A percentile compares a stretch with the other conserved stretches of the same genome.
Conservation (phyloP, 1,284 basidiomycete species). For the Ceraceosorus bombacis region DNA sequence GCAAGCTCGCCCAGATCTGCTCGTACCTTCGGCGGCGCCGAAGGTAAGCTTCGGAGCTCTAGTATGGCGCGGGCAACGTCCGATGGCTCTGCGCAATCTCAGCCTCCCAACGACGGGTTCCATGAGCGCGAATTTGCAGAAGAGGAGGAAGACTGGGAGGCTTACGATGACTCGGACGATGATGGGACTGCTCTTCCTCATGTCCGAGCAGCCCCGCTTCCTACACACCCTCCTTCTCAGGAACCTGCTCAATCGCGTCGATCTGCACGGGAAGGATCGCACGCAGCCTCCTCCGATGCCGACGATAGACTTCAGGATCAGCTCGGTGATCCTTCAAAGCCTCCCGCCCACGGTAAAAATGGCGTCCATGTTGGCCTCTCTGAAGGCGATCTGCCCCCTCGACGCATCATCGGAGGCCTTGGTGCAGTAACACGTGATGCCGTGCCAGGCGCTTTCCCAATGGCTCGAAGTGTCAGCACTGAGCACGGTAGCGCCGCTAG, state of each 20-base stretch:
- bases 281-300: neutral
- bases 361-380: neutral
- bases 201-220: no score
- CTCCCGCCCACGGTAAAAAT: neutral
- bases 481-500: no score
- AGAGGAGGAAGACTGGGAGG: neutral
- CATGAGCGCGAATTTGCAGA: neutral
- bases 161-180: neutral
- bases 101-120: neutral
- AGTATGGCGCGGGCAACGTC: no score
- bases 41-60: no score
- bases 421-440: neutral
- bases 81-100: no score
- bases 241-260: no score
- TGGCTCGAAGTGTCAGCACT: neutral
- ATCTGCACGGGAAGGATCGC: no score
- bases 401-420: neutral
- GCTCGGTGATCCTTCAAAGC: neutral
- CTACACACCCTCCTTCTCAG: no score
- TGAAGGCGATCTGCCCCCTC: neutral
- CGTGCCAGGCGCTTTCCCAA: neutral
- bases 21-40: no score
- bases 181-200: neutral
- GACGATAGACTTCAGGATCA: slow-evolving; percentile 1
- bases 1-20: no score